Percentiles rank a stretch among this genome's conserved stretches.
phyloP scores from a whole-genome alignment of 805 yeast species.

The Candida koratica region DNA sequence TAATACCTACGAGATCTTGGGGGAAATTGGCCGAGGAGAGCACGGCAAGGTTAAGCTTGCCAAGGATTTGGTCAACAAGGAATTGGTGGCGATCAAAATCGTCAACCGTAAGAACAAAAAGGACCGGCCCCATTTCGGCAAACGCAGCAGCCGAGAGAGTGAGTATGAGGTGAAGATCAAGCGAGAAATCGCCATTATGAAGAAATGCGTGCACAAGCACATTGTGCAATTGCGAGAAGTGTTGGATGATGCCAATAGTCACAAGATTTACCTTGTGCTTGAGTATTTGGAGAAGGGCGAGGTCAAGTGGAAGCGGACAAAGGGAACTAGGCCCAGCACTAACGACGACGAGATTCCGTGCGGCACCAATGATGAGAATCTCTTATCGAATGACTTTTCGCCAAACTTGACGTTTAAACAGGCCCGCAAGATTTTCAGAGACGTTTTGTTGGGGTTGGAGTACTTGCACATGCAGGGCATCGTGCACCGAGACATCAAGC shows the following conservation, averaged over 20 bases:
- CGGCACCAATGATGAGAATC: slow-evolving; percentile 18
- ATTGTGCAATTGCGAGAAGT: slow-evolving; percentile 50
- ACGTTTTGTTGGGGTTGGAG: slow-evolving; percentile 83
- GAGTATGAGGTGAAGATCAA: slow-evolving; percentile 37
- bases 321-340: slow-evolving; percentile 1
- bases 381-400: slow-evolving; percentile 24
- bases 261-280: slow-evolving; percentile 83
- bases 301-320: slow-evolving; percentile 62
- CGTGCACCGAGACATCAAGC: slow-evolving; percentile 93
- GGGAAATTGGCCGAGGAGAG: slow-evolving; percentile 92
- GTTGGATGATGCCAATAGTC: slow-evolving; percentile 76
- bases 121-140: slow-evolving; percentile 28
- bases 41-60: slow-evolving; percentile 98
- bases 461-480: slow-evolving; percentile 87
- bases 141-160: slow-evolving; percentile 18
- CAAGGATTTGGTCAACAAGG: slow-evolving; percentile 57
- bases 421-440: slow-evolving; percentile 71
- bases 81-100: slow-evolving; percentile 87
- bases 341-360: slow-evolving; percentile 34
- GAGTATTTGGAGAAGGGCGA: slow-evolving; percentile 92
- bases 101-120: slow-evolving; percentile 62
- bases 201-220: slow-evolving; percentile 45
- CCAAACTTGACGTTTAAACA: slow-evolving; percentile 68
- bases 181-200: slow-evolving; percentile 43
- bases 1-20: slow-evolving; percentile 83